Evolutionary conservation across 1,284 basidiomycete species (phyloP).

Genomic region (Mycena sp.): DNA sequence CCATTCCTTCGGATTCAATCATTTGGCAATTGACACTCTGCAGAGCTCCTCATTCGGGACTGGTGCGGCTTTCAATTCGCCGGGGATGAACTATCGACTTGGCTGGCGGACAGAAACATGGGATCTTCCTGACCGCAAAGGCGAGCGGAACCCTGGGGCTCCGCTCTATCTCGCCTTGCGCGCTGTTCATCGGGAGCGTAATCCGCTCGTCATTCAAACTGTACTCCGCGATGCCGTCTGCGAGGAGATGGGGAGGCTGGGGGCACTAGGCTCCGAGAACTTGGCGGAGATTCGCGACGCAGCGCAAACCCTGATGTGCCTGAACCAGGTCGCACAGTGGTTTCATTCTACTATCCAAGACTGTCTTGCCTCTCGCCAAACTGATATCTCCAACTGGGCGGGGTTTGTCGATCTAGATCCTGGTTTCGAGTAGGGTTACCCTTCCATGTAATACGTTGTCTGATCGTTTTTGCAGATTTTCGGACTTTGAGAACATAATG

Average conservation of each 20-base stretch:
- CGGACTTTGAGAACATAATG: slow-evolving; percentile 79
- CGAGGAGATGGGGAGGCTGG: slow-evolving; percentile 74
- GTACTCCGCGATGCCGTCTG: slow-evolving; percentile 61
- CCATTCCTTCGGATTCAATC: slow-evolving; percentile 89
- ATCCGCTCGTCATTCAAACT: slow-evolving; percentile 55
- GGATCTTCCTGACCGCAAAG: slow-evolving; percentile 82
- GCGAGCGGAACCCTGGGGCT: slow-evolving; percentile 57
- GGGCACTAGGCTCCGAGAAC: slow-evolving; percentile 76
- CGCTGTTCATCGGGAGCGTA: slow-evolving; percentile 79
- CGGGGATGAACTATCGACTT: slow-evolving; percentile 75
- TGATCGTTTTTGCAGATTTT: slow-evolving; percentile 66
- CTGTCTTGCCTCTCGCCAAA: slow-evolving; percentile 45
- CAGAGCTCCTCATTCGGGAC: slow-evolving; percentile 51
- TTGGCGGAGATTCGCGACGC: slow-evolving; percentile 78
- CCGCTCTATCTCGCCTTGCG: slow-evolving; percentile 83
- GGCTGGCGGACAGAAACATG: slow-evolving; percentile 93
- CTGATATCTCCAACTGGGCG: slow-evolving; percentile 48
- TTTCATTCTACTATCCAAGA: slow-evolving; percentile 49
- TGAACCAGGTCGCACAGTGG: slow-evolving; percentile 78
- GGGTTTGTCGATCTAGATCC: slow-evolving; percentile 59
- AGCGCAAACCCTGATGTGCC: slow-evolving; percentile 77
- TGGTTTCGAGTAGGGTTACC: slow-evolving; percentile 70
- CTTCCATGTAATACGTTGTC: neutral
- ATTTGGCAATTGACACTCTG: slow-evolving; percentile 75
- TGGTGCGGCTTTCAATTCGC: slow-evolving; percentile 41